Conservation (phyloP, 352 stramenopile species). For the Globisporangium megalacanthum region DNA sequence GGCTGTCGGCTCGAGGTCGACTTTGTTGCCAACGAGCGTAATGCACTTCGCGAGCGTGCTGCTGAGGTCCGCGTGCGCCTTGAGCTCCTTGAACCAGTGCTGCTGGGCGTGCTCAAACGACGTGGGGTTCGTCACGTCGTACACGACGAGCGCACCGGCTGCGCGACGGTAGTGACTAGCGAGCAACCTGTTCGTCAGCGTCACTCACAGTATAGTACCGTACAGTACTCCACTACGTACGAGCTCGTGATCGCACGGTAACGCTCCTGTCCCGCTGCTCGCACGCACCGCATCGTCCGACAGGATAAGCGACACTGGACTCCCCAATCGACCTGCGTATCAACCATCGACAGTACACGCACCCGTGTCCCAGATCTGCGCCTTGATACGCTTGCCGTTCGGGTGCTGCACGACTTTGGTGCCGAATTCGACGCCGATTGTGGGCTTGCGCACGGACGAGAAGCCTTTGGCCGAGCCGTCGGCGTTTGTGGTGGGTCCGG, state of each 20-base stretch:
- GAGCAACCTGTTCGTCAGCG: no score
- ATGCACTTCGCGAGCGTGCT: slow-evolving; percentile 63
- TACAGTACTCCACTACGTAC: slow-evolving; percentile 20
- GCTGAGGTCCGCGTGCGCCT: slow-evolving; percentile 48
- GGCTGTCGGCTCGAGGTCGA: slow-evolving; percentile 40
- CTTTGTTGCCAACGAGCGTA: slow-evolving; percentile 78
- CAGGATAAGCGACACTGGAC: no score
- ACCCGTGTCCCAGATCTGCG: slow-evolving; percentile 82
- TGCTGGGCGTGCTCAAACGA: slow-evolving; percentile 68
- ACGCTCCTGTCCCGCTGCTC: slow-evolving; percentile 56
- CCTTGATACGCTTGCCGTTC: slow-evolving; percentile 78
- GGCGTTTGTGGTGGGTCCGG: slow-evolving; percentile 9
- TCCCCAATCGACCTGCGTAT: no score
- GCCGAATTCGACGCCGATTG: slow-evolving; percentile 79
- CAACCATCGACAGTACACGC: neutral
- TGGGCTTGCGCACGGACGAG: slow-evolving; percentile 57
- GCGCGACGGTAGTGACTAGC: slow-evolving; percentile 70
- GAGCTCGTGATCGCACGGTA: slow-evolving; percentile 83
- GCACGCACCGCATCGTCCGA: neutral
- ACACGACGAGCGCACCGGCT: slow-evolving; percentile 65
- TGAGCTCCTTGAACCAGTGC: slow-evolving; percentile 75
- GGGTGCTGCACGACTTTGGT: slow-evolving; percentile 71
- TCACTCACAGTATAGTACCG: no score
- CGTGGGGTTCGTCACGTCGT: slow-evolving; percentile 60
- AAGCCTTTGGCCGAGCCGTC: slow-evolving; percentile 40